Conservation (phyloP, 78 protist species). For the Polysphondylium violaceum region DNA sequence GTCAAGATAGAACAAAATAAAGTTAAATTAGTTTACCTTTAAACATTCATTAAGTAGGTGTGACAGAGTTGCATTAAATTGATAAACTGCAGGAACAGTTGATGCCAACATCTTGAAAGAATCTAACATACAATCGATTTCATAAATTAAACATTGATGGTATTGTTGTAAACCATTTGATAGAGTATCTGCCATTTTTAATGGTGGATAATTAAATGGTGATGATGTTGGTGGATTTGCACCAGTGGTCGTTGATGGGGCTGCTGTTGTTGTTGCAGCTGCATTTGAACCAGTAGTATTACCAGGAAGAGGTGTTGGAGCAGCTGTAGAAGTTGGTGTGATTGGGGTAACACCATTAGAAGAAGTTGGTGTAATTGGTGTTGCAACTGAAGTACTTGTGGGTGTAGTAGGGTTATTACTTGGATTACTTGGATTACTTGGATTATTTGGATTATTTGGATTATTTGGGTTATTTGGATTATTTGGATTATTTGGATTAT, state of each 20-base stretch:
- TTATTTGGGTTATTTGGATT: constrained; percentile 8
- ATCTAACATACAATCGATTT: constrained; percentile 45
- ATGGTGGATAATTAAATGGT: not conserved
- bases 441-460: not conserved
- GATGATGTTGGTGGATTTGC: not conserved
- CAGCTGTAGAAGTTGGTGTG: not conserved
- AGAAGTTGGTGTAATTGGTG: constrained; percentile 1
- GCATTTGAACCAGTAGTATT: not conserved
- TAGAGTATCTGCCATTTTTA: constrained; percentile 69
- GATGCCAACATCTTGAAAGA: not conserved
- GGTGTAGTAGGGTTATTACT: not conserved
- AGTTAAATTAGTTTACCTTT: not conserved
- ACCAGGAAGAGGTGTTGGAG: not conserved
- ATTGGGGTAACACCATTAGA: not conserved
- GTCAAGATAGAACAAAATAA: not conserved
- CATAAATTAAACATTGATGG: constrained; percentile 52
- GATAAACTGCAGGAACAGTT: constrained; percentile 48
- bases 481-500: not conserved
- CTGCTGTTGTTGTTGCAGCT: not conserved
- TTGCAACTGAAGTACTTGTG: not conserved
- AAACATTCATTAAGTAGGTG: constrained; percentile 22
- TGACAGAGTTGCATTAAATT: constrained; percentile 18
- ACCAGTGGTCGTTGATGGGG: not conserved
- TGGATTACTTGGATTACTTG: too few species aligned
- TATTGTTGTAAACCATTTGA: constrained; percentile 42